Base-by-base conservation (phyloP, 2,329 filamentous ascomycete species). In the Fusarium poae region DNA sequence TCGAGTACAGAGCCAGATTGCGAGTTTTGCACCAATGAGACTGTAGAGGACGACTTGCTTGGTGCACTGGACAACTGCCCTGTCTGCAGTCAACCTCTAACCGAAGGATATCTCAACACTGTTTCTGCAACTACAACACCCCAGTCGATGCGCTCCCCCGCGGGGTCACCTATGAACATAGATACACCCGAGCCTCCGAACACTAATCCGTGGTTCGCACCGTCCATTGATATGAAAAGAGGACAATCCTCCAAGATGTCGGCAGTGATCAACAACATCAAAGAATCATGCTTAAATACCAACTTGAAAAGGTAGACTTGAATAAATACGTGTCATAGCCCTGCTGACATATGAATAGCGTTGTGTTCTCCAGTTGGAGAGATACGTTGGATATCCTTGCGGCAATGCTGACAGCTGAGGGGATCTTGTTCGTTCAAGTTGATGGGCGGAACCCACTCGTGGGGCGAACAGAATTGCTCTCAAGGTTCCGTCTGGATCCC, bases 1-100 rank as follows among this genome's bases (percentile, higher is more conserved):
- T 15, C 18, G 1, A 13, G 0, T 7, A 2, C 11, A 20, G n/a
- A 37, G 1, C 6, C 10, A 0, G 0, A 0, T 20, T 39, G 35
- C n/a, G 35, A 39, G 3, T 39, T 39, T 3, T 39, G 35, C 13
- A 20, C n/a, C 35, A 39, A 20, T 13, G 5, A 3, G 2, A 2
- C 2, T 13, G 6, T 7, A 3, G n/a, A 39, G n/a, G 1, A 20
- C 1, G 35, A 39, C 2, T 39, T 39, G 0, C 35, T 39, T 13
- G 11, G 1, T 20, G n/a, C 11, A 0, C 11, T 39, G 0, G 35
- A 39, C 6, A 39, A n/a, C 35, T 39, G 35, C 11, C 35, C 35
- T 39, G 5, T 39, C n/a, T 20, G 35, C 2, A 4, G 3, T 5
- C n/a, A n/a, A 6, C 6, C 20, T 2, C 11, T 20, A 3, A 6